phyloP scores from a whole-genome alignment of 257 asterid species.

The Penstemon barbatus region DNA sequence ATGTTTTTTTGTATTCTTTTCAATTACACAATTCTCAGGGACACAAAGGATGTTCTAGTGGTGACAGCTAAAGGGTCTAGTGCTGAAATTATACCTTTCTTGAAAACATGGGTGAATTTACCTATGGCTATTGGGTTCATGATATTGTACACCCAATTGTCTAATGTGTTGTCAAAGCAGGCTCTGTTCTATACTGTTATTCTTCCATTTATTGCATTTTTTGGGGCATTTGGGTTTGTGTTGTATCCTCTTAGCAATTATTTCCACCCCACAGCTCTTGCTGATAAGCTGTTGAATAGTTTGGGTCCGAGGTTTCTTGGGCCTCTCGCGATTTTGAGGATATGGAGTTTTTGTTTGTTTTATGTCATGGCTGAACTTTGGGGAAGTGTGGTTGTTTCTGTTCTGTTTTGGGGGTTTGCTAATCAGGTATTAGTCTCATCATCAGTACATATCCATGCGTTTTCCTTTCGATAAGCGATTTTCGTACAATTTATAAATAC shows the following conservation, averaged over 20 bases:
- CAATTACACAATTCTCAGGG: slow-evolving; percentile 90
- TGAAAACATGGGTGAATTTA: slow-evolving; percentile 99
- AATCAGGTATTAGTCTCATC: slow-evolving; percentile 71
- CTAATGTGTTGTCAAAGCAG: slow-evolving; percentile 85
- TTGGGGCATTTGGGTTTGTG: slow-evolving; percentile 95
- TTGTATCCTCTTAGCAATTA: slow-evolving; percentile 83
- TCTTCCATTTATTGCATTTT: slow-evolving; percentile 85
- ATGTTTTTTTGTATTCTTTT: slow-evolving; percentile 96
- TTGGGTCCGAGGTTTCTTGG: slow-evolving; percentile 99
- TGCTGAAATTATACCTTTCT: slow-evolving; percentile 96
- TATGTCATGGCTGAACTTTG: slow-evolving; percentile 99
- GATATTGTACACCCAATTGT: slow-evolving; percentile 80
- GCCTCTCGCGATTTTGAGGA: slow-evolving; percentile 95
- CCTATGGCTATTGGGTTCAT: slow-evolving; percentile 98
- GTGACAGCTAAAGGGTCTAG: slow-evolving; percentile 98
- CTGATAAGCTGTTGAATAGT: slow-evolving; percentile 65
- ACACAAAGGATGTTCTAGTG: slow-evolving; percentile 94
- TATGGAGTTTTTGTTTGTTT: slow-evolving; percentile 97
- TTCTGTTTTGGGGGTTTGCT: slow-evolving; percentile 98
- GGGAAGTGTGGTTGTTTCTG: slow-evolving; percentile 98
- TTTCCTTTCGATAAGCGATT: slow-evolving; percentile 16
- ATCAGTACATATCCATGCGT: neutral
- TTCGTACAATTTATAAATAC: neutral
- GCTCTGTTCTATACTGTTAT: slow-evolving; percentile 92
- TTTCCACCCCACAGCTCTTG: slow-evolving; percentile 91